phyloP scores from a whole-genome alignment of 2,329 filamentous ascomycete species.

The Colletotrichum sp. region DNA sequence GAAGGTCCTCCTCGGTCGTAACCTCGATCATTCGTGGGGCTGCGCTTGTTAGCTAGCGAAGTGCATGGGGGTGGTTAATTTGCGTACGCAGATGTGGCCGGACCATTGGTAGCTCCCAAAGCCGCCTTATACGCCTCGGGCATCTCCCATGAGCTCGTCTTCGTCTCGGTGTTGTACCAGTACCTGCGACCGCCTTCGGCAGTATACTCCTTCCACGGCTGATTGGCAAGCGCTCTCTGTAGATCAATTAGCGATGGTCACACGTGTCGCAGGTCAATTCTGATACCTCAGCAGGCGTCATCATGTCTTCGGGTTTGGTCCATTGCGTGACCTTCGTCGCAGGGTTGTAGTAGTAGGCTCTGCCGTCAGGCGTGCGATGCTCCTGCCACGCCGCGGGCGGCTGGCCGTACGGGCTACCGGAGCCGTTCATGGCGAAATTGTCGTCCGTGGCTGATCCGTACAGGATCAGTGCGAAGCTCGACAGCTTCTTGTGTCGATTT shows the following conservation, averaged over 20 bases:
- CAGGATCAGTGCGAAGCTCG: not conserved
- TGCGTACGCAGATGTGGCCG: constrained; percentile 48
- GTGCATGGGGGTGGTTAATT: not conserved
- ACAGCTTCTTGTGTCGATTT: not conserved
- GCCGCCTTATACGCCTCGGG: constrained; percentile 82
- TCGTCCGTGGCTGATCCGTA: not conserved
- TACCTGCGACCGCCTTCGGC: constrained; percentile 88
- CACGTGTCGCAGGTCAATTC: constrained; percentile 24
- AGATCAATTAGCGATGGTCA: constrained; percentile 24
- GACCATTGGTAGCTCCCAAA: constrained; percentile 61
- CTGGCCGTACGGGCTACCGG: constrained; percentile 52
- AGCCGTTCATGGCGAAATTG: constrained; percentile 60
- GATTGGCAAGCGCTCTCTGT: constrained; percentile 78
- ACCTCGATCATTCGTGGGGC: constrained; percentile 37
- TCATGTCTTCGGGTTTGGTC: constrained; percentile 90
- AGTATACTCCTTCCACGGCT: constrained; percentile 93
- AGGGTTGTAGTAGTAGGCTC: constrained; percentile 89
- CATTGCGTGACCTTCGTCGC: constrained; percentile 89
- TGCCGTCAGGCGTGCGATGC: constrained; percentile 79
- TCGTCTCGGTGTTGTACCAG: constrained; percentile 93
- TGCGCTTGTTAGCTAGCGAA: constrained; percentile 22
- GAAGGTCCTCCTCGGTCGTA: constrained; percentile 40
- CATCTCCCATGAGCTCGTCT: constrained; percentile 94
- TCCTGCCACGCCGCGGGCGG: constrained; percentile 74
- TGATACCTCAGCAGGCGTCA: constrained; percentile 79